Evolutionary conservation across 2,329 filamentous ascomycete genomes (phyloP).

Genomic region (Colletotrichum truncatum): DNA sequence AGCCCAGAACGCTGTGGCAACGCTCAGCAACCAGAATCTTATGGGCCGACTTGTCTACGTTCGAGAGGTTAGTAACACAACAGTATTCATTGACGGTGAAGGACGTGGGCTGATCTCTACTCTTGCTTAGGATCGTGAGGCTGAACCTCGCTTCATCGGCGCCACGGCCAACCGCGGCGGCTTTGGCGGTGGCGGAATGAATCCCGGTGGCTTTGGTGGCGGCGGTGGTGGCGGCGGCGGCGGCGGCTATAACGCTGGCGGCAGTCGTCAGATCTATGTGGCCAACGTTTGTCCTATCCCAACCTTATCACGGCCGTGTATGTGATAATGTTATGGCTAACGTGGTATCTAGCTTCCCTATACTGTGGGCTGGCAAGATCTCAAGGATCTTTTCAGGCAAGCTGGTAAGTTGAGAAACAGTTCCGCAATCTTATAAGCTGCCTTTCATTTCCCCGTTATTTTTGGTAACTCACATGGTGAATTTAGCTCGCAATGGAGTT

Average conservation of each 20-base stretch:
- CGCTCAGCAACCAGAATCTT: slow-evolving; percentile 98
- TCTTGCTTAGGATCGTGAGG: slow-evolving; percentile 84
- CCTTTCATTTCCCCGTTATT: background rate
- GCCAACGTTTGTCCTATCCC: slow-evolving; percentile 86
- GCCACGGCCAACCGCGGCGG: slow-evolving; percentile 72
- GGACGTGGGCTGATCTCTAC: slow-evolving; percentile 30
- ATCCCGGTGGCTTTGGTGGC: slow-evolving; percentile 54
- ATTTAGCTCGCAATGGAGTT: slow-evolving; percentile 69
- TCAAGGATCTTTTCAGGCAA: slow-evolving; percentile 98
- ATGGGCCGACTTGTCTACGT: slow-evolving; percentile 99
- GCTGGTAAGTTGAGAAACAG: slow-evolving; percentile 75
- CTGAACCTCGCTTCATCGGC: slow-evolving; percentile 94
- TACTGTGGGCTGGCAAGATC: slow-evolving; percentile 97
- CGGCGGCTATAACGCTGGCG: slow-evolving; percentile 57
- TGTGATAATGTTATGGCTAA: slow-evolving; percentile 38
- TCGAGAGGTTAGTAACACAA: slow-evolving; percentile 77
- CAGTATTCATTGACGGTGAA: background rate
- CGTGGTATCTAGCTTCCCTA: slow-evolving; percentile 79
- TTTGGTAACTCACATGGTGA: background rate
- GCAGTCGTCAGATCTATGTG: slow-evolving; percentile 92
- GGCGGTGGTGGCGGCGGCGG: slow-evolving; percentile 51
- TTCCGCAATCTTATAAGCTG: background rate
- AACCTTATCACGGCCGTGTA: slow-evolving; percentile 28
- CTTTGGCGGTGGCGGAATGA: slow-evolving; percentile 66
- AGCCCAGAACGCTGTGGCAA: slow-evolving; percentile 96